Conservation (phyloP, 257 asterid genomes). For the Catharanthus roseus region DNA sequence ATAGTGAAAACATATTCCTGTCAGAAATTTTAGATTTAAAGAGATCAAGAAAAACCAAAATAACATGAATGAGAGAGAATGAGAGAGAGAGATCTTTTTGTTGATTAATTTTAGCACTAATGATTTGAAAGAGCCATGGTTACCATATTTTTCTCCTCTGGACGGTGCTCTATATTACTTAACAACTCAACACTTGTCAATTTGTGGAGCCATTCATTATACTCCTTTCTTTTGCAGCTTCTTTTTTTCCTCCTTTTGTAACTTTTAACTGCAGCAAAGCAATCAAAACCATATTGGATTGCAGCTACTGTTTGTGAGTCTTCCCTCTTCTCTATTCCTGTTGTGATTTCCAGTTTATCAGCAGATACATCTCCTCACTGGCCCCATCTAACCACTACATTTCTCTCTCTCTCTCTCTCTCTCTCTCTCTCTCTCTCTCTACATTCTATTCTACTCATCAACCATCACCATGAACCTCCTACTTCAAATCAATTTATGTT, state of each 20-base stretch:
- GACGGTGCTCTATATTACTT: constrained; percentile 17
- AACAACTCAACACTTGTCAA: constrained; percentile 11
- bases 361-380: neutral
- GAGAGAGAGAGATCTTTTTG: neutral
- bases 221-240: no score
- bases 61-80: no score
- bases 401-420: no score
- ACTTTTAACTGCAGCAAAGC: neutral
- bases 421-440: no score
- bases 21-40: no score
- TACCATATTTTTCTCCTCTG: constrained; percentile 1
- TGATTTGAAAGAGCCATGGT: constrained; percentile 8
- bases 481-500: no score
- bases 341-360: neutral
- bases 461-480: no score
- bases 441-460: no score
- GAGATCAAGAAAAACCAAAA: no score
- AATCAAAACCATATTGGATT: neutral
- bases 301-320: neutral
- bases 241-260: no score
- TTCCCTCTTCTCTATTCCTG: neutral
- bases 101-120: constrained; percentile 1
- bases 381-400: no score
- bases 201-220: constrained; percentile 17
- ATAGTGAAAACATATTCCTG: no score